Evolutionary conservation across 225 moss, liverwort and hornwort genomes (phyloP).

Genomic region (Antitrichia curtipendula): DNA sequence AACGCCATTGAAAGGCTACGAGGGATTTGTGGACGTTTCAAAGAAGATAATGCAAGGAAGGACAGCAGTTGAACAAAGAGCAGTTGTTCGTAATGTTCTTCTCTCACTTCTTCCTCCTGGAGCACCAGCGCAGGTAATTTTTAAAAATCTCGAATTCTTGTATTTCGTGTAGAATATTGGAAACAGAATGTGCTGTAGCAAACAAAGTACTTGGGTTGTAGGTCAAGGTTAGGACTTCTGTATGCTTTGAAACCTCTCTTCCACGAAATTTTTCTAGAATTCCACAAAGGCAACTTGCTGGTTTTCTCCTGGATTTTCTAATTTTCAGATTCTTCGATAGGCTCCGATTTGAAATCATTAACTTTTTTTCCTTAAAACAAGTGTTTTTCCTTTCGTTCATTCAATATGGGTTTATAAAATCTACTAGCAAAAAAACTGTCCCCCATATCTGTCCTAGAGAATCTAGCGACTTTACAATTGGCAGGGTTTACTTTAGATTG

Average conservation of each 20-base stretch:
- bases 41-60: slow-evolving; percentile 89
- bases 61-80: slow-evolving; percentile 76
- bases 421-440: no score
- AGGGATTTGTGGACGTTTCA: slow-evolving; percentile 85
- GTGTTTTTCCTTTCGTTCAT: not conserved
- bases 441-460: not conserved
- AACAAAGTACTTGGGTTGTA: not conserved
- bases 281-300: not conserved
- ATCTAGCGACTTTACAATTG: not conserved
- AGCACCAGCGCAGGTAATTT: slow-evolving; percentile 62
- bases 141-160: not conserved
- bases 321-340: not conserved
- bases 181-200: not conserved
- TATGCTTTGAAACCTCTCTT: not conserved
- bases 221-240: not conserved
- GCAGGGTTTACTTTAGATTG: not conserved
- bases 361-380: not conserved
- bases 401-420: not conserved
- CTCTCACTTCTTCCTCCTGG: slow-evolving; percentile 88
- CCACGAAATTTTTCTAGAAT: not conserved
- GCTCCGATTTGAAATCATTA: not conserved
- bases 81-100: slow-evolving; percentile 77
- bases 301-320: not conserved
- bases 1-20: slow-evolving; percentile 68
- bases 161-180: not conserved